Evolutionary conservation across 805 yeast species (phyloP), one percentile per base, ranked within the genome.

Genomic region (Zygoascus flipseniorum): DNA sequence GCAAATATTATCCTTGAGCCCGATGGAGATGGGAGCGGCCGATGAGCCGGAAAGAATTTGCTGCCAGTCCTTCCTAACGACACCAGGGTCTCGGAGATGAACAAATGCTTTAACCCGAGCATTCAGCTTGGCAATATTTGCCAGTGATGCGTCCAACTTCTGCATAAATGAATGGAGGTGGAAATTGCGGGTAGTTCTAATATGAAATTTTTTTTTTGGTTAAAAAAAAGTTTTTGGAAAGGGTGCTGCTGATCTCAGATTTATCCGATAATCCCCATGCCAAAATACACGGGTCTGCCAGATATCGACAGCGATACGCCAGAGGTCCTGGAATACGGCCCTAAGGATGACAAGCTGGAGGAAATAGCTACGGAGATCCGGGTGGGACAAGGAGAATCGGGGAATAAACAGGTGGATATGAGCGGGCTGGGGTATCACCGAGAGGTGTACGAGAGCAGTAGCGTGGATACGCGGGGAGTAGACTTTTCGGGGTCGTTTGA

Each of bases 1-100:
- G 43, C 81, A 79, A 49, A 90, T 83, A 65, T 89, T 89, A 69
- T 92, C 98, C 62, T 93, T 95, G 23, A 85, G 69, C 0, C 84
- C 85, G 10, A 72, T 68, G 0, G 70, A 63, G 1, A 65, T 11
- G 8, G 49, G 49, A 23, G 3, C 28, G 10, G 31, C 2, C 2
- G 31, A 11, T 9, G 49, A 60, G 8, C 72, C 71, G 1, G 61
- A 50, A n/a, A 35, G 52, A 18, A 20, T 37, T 35, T 28, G 18
- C 6, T 11, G 16, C 59, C 37, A 48, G 10, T 52, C 57, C 14
- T 50, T 19, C 45, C 43, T 35, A 11, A 64, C 55, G 5, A 45
- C 51, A 3, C 48, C 47, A 16, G 55, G 55, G 11, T 56, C 55
- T 23, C 58, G 56, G 9, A 60, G 56, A 2, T 68, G 57, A 14